Evolutionary conservation across 1,284 basidiomycete genomes (phyloP).

Genomic region (Trichosporon asahii): DNA sequence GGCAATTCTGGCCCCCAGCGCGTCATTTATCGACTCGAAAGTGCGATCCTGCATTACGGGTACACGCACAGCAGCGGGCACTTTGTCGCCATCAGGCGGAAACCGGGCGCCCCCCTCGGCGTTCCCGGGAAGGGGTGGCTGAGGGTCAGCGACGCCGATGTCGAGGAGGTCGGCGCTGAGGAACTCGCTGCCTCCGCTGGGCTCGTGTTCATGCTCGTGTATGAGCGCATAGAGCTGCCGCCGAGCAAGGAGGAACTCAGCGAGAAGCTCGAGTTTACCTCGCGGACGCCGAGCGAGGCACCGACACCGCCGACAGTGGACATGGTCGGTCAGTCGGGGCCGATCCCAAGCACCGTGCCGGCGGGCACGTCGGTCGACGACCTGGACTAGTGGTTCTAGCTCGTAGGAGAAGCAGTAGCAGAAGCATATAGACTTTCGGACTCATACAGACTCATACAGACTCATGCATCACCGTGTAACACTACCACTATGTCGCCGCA

Average conservation of each 20-base stretch:
- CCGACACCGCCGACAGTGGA: neutral
- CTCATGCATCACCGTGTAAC: neutral
- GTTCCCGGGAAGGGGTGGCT: conserved; percentile 61
- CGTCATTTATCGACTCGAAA: conserved; percentile 71
- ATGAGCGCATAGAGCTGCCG: conserved; percentile 63
- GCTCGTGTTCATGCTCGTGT: conserved; percentile 84
- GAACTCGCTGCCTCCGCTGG: conserved; percentile 58
- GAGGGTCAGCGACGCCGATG: conserved; percentile 76
- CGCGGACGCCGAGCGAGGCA: neutral
- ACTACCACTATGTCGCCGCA: neutral
- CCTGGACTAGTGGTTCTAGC: neutral
- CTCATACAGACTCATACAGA: neutral
- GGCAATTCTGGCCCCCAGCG: conserved; percentile 29
- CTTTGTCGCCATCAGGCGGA: conserved; percentile 82
- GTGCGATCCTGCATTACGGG: conserved; percentile 85
- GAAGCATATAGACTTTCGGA: neutral
- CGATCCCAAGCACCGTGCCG: neutral
- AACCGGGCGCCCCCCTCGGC: conserved; percentile 57
- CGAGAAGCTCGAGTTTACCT: conserved; percentile 6
- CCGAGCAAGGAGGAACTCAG: neutral
- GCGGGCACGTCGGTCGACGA: conserved; percentile 10
- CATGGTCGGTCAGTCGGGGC: neutral
- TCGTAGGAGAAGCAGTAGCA: neutral
- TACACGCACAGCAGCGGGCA: conserved; percentile 79
- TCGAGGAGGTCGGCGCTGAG: conserved; percentile 72